A percentile compares a stretch with the other conserved stretches of the same genome.
Conservation (phyloP, 192 early-diverging fungal species). For the Anaeromyces robustus region DNA sequence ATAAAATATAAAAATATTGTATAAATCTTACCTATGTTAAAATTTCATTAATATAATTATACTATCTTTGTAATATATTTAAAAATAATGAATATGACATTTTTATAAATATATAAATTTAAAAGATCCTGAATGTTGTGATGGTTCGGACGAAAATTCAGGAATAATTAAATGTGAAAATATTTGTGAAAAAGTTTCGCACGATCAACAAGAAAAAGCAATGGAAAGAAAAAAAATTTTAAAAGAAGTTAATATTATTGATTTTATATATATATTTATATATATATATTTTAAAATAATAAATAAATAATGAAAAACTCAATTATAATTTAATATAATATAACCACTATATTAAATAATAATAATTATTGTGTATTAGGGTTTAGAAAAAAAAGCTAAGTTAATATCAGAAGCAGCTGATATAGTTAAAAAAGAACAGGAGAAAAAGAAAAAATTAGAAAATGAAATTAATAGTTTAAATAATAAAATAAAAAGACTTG, state of each 20-base stretch:
- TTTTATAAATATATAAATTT: background rate
- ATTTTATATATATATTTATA: no score
- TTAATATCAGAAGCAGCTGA: background rate
- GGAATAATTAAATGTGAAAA: slow-evolving; percentile 50
- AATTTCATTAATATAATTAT: background rate
- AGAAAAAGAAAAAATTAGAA: background rate
- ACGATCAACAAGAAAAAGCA: slow-evolving; percentile 13
- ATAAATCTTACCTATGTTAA: no score
- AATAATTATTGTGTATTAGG: background rate
- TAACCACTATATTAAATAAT: no score
- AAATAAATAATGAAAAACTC: no score
- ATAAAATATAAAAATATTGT: no score
- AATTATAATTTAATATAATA: no score
- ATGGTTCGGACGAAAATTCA: slow-evolving; percentile 78
- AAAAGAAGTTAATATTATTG: background rate
- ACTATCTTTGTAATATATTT: background rate
- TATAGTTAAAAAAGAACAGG: background rate
- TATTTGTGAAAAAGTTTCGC: slow-evolving; percentile 49
- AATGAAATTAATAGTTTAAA: background rate
- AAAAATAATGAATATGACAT: background rate
- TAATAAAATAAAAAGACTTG: background rate
- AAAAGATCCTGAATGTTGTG: slow-evolving; percentile 74
- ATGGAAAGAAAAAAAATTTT: background rate
- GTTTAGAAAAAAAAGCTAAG: background rate
- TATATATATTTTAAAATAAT: no score